Percentiles rank a stretch among this genome's conserved stretches.
Conservation (phyloP, 2,329 filamentous ascomycete species). For the Fusarium camptoceras region DNA sequence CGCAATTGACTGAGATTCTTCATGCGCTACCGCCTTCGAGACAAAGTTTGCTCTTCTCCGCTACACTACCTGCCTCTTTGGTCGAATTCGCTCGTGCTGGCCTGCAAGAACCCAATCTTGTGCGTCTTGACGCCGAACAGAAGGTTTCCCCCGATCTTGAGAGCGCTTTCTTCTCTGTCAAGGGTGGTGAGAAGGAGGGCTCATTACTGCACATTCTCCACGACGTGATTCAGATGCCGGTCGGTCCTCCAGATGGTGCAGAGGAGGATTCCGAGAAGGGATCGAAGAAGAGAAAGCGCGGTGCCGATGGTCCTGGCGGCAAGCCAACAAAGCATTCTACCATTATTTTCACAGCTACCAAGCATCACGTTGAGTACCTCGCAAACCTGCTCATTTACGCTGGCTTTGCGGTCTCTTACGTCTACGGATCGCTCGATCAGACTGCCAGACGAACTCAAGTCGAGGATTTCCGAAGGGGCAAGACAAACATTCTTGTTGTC, state of each 20-base stretch:
- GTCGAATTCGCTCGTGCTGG: slow-evolving; percentile 97
- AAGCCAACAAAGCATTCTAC: slow-evolving; percentile 91
- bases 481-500: slow-evolving; percentile 91
- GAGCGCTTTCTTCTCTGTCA: slow-evolving; percentile 93
- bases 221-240: slow-evolving; percentile 92
- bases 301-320: slow-evolving; percentile 62
- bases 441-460: slow-evolving; percentile 93
- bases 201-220: slow-evolving; percentile 89
- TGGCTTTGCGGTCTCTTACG: slow-evolving; percentile 91
- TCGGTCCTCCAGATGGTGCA: slow-evolving; percentile 67
- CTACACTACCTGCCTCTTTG: slow-evolving; percentile 90
- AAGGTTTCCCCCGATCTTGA: slow-evolving; percentile 97
- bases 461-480: slow-evolving; percentile 85
- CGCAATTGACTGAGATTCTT: slow-evolving; percentile 92
- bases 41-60: slow-evolving; percentile 94
- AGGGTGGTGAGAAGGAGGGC: slow-evolving; percentile 93
- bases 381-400: slow-evolving; percentile 80
- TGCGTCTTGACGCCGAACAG: slow-evolving; percentile 91
- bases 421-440: slow-evolving; percentile 94
- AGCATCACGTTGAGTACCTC: slow-evolving; percentile 97
- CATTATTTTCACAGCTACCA: slow-evolving; percentile 93
- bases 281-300: slow-evolving; percentile 79
- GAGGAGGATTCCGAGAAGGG: slow-evolving; percentile 56
- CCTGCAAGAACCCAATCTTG: slow-evolving; percentile 88
- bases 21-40: slow-evolving; percentile 85